Percentiles rank a stretch among this genome's conserved stretches.
phyloP scores from a whole-genome alignment of 805 yeast genomes.

The Lachancea lanzarotensis region DNA sequence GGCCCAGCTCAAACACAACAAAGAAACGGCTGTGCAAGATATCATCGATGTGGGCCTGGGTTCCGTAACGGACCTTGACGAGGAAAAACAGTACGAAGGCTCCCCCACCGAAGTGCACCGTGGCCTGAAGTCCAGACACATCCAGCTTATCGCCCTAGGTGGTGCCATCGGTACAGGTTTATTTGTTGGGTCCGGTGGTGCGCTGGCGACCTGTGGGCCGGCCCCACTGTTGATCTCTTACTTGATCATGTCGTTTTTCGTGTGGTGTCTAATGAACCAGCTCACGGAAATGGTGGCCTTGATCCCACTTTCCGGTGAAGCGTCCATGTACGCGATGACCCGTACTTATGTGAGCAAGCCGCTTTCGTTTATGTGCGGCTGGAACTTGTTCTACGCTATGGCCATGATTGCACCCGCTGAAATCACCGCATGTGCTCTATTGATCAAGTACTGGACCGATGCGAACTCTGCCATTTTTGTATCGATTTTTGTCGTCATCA shows the following conservation, averaged over 20 bases:
- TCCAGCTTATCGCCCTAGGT: constrained; percentile 11
- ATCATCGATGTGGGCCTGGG: constrained; percentile 1
- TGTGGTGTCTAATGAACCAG: constrained; percentile 41
- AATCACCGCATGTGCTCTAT: constrained; percentile 36
- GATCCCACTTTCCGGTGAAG: constrained; percentile 54
- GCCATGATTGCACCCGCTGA: constrained; percentile 46
- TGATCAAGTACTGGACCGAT: constrained; percentile 38
- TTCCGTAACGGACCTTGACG: background rate
- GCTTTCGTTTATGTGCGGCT: constrained; percentile 35
- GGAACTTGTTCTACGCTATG: constrained; percentile 45
- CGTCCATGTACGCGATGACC: constrained; percentile 24
- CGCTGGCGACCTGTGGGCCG: constrained; percentile 60
- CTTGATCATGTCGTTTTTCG: constrained; percentile 50
- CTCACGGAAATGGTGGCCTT: constrained; percentile 58
- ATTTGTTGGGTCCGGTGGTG: constrained; percentile 62
- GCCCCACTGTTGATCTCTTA: constrained; percentile 56
- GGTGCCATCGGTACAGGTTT: constrained; percentile 78
- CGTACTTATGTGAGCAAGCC: constrained; percentile 14
- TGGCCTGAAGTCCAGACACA: constrained; percentile 14
- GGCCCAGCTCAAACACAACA: background rate
- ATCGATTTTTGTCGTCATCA: constrained; percentile 29
- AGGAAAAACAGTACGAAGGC: background rate
- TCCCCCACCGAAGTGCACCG: background rate
- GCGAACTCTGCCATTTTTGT: constrained; percentile 37
- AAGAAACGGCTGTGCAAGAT: background rate